These are phyloP conservation scores for Epithemia pelagica DNA, from an alignment of 108 stramenopile genomes.

Conservation along the genomic window DNA sequence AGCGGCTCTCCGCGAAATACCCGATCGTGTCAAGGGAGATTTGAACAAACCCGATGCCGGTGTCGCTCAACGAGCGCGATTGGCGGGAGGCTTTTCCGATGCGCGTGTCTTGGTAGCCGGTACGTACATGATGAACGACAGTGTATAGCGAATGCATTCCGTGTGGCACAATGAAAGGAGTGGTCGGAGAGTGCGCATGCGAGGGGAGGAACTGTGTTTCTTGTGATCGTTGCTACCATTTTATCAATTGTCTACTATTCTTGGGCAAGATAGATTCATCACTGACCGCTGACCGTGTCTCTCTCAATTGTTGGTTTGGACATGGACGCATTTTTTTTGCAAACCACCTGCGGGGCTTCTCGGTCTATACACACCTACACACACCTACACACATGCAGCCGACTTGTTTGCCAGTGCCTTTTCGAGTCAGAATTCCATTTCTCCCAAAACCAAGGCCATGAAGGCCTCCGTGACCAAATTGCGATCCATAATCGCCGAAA, in stretches of 20 bases:
- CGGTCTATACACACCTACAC: too few relatives aligned
- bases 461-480: conserved; percentile 49
- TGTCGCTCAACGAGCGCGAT: conserved; percentile 57
- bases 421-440: conserved; percentile 57
- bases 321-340: too few relatives aligned
- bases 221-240: too few relatives aligned
- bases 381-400: too few relatives aligned
- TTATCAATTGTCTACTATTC: too few relatives aligned
- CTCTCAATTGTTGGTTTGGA: too few relatives aligned
- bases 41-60: conserved; percentile 66
- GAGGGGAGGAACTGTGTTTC: background rate
- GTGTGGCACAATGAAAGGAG: background rate
- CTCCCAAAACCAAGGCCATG: conserved; percentile 73
- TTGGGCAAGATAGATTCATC: too few relatives aligned
- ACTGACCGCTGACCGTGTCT: too few relatives aligned
- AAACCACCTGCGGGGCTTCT: too few relatives aligned
- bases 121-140: conserved; percentile 1
- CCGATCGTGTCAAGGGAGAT: conserved; percentile 70
- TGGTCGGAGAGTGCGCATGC: background rate
- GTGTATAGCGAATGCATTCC: too few relatives aligned
- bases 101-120: conserved; percentile 58
- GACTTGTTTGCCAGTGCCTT: conserved; percentile 73
- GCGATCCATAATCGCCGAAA: conserved; percentile 38
- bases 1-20: conserved; percentile 56
- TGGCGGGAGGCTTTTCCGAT: conserved; percentile 70